These are phyloP conservation scores for Aquilaria yunnanensis DNA, from an alignment of 345 rosid genomes.

Conservation along the genomic window DNA sequence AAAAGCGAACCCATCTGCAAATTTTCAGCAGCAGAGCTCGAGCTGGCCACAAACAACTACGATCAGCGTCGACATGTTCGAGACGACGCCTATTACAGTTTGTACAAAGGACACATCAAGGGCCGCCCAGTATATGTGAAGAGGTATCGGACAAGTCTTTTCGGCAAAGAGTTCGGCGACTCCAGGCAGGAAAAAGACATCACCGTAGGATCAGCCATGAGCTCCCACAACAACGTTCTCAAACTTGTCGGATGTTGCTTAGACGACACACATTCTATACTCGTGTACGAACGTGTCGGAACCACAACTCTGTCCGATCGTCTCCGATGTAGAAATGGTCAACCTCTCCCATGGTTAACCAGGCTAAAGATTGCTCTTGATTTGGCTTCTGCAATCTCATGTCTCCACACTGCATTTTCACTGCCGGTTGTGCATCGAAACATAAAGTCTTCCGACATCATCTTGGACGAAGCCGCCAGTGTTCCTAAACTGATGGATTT, in stretches of 20 bases:
- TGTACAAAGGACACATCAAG: slow-evolving; percentile 9
- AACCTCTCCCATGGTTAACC: slow-evolving; percentile 9
- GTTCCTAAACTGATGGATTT: slow-evolving; percentile 15
- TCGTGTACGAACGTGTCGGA: slow-evolving; percentile 13
- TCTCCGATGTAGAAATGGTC: neutral
- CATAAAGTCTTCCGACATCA: neutral
- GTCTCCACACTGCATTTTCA: slow-evolving; percentile 20
- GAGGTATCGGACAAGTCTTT: neutral
- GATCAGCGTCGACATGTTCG: neutral
- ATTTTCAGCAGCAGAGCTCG: slow-evolving; percentile 13
- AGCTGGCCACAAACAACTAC: slow-evolving; percentile 11
- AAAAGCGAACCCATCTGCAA: slow-evolving; percentile 9
- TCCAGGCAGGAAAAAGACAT: slow-evolving; percentile 4
- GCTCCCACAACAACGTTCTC: slow-evolving; percentile 13
- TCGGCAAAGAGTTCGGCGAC: too few species aligned
- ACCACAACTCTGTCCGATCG: slow-evolving; percentile 7
- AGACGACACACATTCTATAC: slow-evolving; percentile 9
- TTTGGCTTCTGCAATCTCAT: slow-evolving; percentile 10
- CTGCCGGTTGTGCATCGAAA: slow-evolving; percentile 15
- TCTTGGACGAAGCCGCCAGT: slow-evolving; percentile 2
- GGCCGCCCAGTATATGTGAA: slow-evolving; percentile 12
- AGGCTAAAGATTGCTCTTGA: slow-evolving; percentile 21
- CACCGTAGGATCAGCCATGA: slow-evolving; percentile 11
- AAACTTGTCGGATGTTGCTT: slow-evolving; percentile 28
- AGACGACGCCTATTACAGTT: neutral